These are phyloP conservation scores for Ogataea philodendri DNA, from an alignment of 805 yeast genomes.

Conservation along the genomic window DNA sequence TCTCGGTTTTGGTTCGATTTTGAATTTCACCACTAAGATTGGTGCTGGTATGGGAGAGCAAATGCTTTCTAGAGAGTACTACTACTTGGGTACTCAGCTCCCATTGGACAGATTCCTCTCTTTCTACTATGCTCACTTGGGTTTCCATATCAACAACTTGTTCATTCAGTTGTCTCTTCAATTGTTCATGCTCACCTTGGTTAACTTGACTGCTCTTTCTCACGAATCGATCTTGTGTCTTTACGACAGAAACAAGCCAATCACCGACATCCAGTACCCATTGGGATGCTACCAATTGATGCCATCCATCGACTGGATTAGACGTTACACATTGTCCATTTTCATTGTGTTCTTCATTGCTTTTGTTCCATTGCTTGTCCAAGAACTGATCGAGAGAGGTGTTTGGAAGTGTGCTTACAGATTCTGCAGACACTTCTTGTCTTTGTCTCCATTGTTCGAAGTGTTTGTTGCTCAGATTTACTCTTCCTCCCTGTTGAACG, in stretches of 20 bases:
- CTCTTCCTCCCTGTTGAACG: slow-evolving; percentile 66
- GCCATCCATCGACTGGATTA: slow-evolving; percentile 78
- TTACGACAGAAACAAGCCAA: slow-evolving; percentile 62
- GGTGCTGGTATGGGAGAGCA: slow-evolving; percentile 96
- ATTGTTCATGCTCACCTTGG: slow-evolving; percentile 64
- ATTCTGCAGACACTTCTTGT: slow-evolving; percentile 63
- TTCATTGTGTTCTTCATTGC: slow-evolving; percentile 81
- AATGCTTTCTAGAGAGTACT: slow-evolving; percentile 80
- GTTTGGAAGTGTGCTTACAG: slow-evolving; percentile 71
- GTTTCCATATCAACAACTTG: slow-evolving; percentile 79
- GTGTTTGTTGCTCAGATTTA: slow-evolving; percentile 80
- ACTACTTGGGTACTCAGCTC: slow-evolving; percentile 74
- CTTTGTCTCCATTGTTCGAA: slow-evolving; percentile 78
- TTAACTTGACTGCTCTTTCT: slow-evolving; percentile 70
- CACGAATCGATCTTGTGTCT: slow-evolving; percentile 69
- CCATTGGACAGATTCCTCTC: slow-evolving; percentile 80
- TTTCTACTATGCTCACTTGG: slow-evolving; percentile 83
- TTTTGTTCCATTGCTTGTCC: slow-evolving; percentile 73
- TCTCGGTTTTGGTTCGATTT: slow-evolving; percentile 81
- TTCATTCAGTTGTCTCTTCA: slow-evolving; percentile 76
- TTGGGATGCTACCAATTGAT: slow-evolving; percentile 69
- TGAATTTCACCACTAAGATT: slow-evolving; percentile 82
- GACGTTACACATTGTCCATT: slow-evolving; percentile 77
- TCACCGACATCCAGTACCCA: slow-evolving; percentile 65
- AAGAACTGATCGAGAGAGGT: slow-evolving; percentile 81